Evolutionary conservation across 139 green algal species (phyloP), one percentile per base, ranked within the genome.

Genomic region (Chlorella sp.): DNA sequence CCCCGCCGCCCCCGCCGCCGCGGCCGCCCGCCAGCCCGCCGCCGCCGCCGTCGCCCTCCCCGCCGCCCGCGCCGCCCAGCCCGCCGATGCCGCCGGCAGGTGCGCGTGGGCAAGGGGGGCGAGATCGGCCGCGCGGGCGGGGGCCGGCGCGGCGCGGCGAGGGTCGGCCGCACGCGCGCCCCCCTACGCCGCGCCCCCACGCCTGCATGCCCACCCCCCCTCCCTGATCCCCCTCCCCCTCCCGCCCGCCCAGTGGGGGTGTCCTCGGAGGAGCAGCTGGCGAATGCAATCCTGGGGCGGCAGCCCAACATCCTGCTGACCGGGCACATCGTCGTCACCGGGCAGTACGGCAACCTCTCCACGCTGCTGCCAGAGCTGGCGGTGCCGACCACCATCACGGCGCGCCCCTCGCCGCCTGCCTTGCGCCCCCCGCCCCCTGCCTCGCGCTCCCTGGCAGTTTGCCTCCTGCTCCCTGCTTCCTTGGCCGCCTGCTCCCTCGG

Each of bases 351-450:
- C 1, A 77, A 61, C 29, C 60, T 33, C 67, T 65, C 61, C 33
- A 70, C 50, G 33, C 60, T 77, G 72, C 60, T 77, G 56, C 72
- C 72, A 1, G 51, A 65, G 6, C 51, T 75, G 51, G 25, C 50
- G 36, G 68, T 75, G 38, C 51, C 68, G n/a, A 75, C 68, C 53
- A 75, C 68, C 35, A 55, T 75, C 25, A 75, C 50, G 51, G 68
- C n/a, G n/a, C n/a, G n/a, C n/a, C n/a, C n/a, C n/a, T n/a, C n/a
- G n/a, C n/a, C n/a, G n/a, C n/a, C n/a, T n/a, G n/a, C n/a, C n/a
- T n/a, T n/a, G n/a, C n/a, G n/a, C n/a, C n/a, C n/a, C n/a, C n/a
- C n/a, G n/a, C n/a, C n/a, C n/a, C n/a, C n/a, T n/a, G n/a, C n/a
- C n/a, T n/a, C n/a, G n/a, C n/a, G n/a, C n/a, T n/a, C n/a, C n/a